Evolutionary conservation across 2,329 filamentous ascomycete species (phyloP), one percentile per base, ranked within the genome.

Genomic region (Emergomyces orientalis): DNA sequence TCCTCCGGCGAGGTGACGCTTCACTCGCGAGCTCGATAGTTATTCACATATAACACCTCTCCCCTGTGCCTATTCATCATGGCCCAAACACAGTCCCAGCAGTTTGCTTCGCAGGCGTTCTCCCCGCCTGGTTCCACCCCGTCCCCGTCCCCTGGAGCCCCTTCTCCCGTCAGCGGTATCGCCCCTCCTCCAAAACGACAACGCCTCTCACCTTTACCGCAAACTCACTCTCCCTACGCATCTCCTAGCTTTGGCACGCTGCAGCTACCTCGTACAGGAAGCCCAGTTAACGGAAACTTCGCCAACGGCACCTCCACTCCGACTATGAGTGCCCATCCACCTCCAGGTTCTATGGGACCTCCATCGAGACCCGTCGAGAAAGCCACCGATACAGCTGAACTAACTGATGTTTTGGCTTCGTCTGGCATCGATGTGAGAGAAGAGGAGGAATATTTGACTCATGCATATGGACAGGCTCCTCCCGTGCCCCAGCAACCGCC

Each of bases 341-440:
- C 71, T 22, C 70, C 70, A 27, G 80, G 80, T 49, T 77, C 79
- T 7, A 87, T 87, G 85, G 84, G 84, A 3, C 85, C 85, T 54
- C 85, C 85, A n/a, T 84, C 83, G 64, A 78, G 83, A 49, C 85
- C 84, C 14, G 77, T 73, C 14, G 79, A 81, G 9, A 80, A 80
- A 65, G 79, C 80, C 51, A 82, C 81, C 62, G 75, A 84, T 75
- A 74, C 75, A 59, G 74, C 92, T 69, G 90, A 96, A 70, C 83
- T 92, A 55, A 90, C 88, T 67, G 92, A 97, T 76, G 89, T 91
- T 59, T 77, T 96, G 62, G 87, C 88, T 22, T 90, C 89, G 22
- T 93, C 91, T 19, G 91, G 91, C 59, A 91, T 97, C 66, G 90
- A 96, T 77, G 77, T 96, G 56, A 86, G 88, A 63, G 91, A 91